phyloP scores from a whole-genome alignment of 306 rosid genomes.

The Castanea crenata region DNA sequence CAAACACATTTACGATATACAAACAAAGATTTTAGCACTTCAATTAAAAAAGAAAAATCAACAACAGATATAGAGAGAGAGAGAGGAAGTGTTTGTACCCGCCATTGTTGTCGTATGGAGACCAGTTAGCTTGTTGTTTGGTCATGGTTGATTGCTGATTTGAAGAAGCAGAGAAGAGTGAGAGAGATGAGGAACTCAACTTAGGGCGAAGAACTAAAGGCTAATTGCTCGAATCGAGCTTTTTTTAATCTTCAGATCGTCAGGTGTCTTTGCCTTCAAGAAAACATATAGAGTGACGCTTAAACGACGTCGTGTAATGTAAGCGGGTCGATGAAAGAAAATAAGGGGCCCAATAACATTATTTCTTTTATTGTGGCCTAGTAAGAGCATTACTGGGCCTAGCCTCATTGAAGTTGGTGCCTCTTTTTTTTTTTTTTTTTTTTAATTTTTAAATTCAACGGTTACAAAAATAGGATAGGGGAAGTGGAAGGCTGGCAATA shows the following conservation, averaged over 20 bases:
- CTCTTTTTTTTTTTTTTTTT: too few relatives aligned
- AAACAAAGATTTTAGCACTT: neutral
- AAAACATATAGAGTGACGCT: neutral
- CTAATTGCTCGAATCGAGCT: neutral
- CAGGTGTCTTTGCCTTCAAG: conserved; percentile 55
- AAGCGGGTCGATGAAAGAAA: neutral
- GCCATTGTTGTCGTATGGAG: conserved; percentile 97
- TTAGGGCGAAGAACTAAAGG: conserved; percentile 9
- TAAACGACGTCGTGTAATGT: conserved; percentile 12
- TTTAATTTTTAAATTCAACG: too few relatives aligned
- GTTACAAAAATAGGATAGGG: too few relatives aligned
- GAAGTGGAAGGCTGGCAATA: too few relatives aligned
- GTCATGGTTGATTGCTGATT: conserved; percentile 41
- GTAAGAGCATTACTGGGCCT: neutral
- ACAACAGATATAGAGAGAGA: neutral
- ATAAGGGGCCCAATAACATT: neutral
- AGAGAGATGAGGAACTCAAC: neutral
- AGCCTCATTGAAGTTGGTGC: too few relatives aligned
- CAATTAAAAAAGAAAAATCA: neutral
- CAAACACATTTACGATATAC: neutral
- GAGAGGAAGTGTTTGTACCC: conserved; percentile 45
- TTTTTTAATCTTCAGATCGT: conserved; percentile 29
- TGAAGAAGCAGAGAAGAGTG: conserved; percentile 6
- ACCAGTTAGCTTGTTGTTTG: conserved; percentile 85
- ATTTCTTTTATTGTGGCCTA: neutral